Evolutionary conservation across 148 eudicot genomes (phyloP), one percentile per base, ranked within the genome.

Genomic region (Persicaria tinctoria): DNA sequence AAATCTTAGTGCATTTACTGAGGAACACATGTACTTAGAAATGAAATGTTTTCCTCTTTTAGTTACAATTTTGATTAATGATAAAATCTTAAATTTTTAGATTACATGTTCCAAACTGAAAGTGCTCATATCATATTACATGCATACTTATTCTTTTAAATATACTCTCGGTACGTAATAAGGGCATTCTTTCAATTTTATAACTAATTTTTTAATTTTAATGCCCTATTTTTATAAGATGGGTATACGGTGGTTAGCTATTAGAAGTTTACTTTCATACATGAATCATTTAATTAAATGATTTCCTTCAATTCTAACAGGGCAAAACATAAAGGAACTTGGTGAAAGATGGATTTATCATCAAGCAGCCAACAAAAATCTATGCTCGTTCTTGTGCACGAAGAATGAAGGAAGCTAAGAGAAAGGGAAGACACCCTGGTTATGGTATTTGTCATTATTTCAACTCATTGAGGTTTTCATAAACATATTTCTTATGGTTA

Each of bases 401-500:
- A 23, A 82, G 88, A 48, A 87, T 83, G 90, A 82, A 83, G 4
- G 88, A 81, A 70, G 90, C 90, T 73, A 87, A 85, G 84, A 76
- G 85, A 55, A 87, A 87, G 82, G 90, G 90, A 1, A 87, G 90
- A 16, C 90, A 87, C 55, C 83, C 88, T 81, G 90, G 88, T 60
- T 83, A 87, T 70, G 90, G 90, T 87, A 83, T 53, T 80, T 1
- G 11, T 44, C 5, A 14, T 59, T 55, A 23, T 27, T n/a, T 12
- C 41, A 9, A 5, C 1, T 16, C 9, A 5, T 20, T 45, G 23
- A 18, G 4, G 5, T 27, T 64, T 27, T 20, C 17, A 27, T 7
- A 3, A 64, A 6, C 9, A n/a, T 60, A 9, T 53, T 9, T 9
- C n/a, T 9, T 53, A 9, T 53, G n/a, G 13, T 53, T 53, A 16